Conservation (phyloP, 257 asterid species). For the Solanum sparsipilum region DNA sequence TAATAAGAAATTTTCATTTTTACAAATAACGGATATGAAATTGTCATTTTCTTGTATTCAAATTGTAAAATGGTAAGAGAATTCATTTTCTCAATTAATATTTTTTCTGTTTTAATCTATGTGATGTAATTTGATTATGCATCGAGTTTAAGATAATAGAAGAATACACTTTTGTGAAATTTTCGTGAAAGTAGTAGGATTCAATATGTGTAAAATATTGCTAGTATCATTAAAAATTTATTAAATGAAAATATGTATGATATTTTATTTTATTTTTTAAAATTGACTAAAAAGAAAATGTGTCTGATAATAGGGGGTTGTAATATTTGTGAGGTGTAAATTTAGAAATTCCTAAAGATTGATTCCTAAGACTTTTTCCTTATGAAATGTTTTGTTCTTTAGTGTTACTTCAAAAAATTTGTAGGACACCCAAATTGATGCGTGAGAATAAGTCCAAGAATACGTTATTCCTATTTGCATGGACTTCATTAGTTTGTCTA, state of each 20-base stretch:
- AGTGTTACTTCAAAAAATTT: neutral
- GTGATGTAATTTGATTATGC: neutral
- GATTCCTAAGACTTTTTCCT: neutral
- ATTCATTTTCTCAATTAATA: neutral
- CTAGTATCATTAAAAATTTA: neutral
- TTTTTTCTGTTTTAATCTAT: neutral
- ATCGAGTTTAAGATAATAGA: neutral
- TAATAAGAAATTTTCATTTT: no score
- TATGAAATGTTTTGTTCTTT: neutral
- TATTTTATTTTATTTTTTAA: no score
- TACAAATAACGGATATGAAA: no score
- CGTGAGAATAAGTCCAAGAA: neutral
- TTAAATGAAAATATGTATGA: neutral
- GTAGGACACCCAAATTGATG: neutral
- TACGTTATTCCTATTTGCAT: neutral
- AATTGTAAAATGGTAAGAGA: neutral
- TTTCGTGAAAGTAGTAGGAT: neutral
- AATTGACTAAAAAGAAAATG: neutral
- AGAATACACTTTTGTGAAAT: neutral
- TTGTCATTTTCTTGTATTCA: no score
- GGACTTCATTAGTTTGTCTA: neutral
- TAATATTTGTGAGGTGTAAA: neutral
- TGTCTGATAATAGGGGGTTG: neutral
- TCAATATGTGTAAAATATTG: neutral
- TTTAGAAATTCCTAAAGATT: neutral